Percentiles rank a stretch among this genome's conserved stretches.
These are phyloP conservation scores for Postia placenta DNA, from an alignment of 768 basidiomycete genomes.

Conservation along the genomic window DNA sequence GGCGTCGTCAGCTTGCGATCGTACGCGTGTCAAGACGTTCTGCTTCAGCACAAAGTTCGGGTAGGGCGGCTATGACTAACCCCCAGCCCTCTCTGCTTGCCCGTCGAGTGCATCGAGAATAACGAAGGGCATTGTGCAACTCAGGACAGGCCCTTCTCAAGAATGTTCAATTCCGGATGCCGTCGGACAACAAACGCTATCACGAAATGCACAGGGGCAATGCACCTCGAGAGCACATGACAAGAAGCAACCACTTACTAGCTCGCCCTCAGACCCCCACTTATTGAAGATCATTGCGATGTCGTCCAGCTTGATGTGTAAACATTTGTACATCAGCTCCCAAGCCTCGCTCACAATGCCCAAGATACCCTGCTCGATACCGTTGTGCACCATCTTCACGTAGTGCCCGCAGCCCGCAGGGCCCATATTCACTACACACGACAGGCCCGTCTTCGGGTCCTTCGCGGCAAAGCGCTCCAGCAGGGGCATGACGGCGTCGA, in stretches of 20 bases:
- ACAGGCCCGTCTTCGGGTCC: slow-evolving; percentile 11
- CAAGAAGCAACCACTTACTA: slow-evolving; percentile 8
- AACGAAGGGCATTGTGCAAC: too few species aligned
- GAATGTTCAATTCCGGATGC: too few species aligned
- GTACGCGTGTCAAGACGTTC: not conserved
- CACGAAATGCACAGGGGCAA: too few species aligned
- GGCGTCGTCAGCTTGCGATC: not conserved
- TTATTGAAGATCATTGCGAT: slow-evolving; percentile 11
- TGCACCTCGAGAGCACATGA: too few species aligned
- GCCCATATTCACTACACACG: slow-evolving; percentile 16
- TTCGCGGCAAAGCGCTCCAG: slow-evolving; percentile 15
- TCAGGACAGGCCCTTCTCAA: too few species aligned
- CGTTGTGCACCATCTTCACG: slow-evolving; percentile 22
- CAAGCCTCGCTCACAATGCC: slow-evolving; percentile 15
- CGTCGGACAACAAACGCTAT: too few species aligned
- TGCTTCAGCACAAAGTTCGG: not conserved
- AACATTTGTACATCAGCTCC: slow-evolving; percentile 16
- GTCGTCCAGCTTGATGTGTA: slow-evolving; percentile 11
- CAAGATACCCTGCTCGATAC: slow-evolving; percentile 21
- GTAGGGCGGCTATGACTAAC: too few species aligned
- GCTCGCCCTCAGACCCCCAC: slow-evolving; percentile 13
- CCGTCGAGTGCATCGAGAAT: too few species aligned
- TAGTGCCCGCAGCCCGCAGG: slow-evolving; percentile 18
- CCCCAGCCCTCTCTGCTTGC: too few species aligned
- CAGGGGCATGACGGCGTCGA: slow-evolving; percentile 15